Evolutionary conservation across 2,329 filamentous ascomycete species (phyloP).

Genomic region (Apiospora sp.): DNA sequence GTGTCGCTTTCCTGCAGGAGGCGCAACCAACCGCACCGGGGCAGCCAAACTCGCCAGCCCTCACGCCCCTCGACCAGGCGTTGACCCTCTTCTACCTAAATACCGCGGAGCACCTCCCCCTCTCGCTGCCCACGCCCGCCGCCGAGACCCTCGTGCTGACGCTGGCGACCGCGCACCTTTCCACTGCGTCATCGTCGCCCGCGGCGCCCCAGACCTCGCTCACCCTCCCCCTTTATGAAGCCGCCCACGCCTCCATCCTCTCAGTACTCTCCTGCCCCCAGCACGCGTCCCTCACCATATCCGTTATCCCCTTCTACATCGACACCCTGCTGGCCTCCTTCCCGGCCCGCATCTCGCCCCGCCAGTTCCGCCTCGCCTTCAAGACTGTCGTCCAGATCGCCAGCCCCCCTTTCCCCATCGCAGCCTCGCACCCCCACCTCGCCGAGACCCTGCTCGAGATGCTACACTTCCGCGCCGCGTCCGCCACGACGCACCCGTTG

Average conservation of each 20-base stretch:
- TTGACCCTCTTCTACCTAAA: conserved; percentile 92
- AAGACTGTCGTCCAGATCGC: conserved; percentile 84
- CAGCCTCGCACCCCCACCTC: conserved; percentile 77
- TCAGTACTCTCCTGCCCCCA: conserved; percentile 82
- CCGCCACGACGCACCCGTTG: conserved; percentile 52
- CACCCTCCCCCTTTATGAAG: conserved; percentile 76
- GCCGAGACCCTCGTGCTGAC: conserved; percentile 78
- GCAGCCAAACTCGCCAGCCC: conserved; percentile 66
- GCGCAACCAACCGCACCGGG: conserved; percentile 57
- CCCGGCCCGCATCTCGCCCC: conserved; percentile 77
- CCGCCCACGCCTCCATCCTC: conserved; percentile 83
- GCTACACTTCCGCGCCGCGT: conserved; percentile 68
- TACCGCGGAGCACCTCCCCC: conserved; percentile 81
- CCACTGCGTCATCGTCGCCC: conserved; percentile 42
- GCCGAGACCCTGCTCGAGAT: conserved; percentile 84
- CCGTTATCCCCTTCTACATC: conserved; percentile 83
- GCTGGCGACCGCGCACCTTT: conserved; percentile 78
- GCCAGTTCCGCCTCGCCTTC: conserved; percentile 90
- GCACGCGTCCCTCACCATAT: conserved; percentile 74
- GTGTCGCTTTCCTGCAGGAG: conserved; percentile 71
- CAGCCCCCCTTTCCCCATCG: conserved; percentile 79
- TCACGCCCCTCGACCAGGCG: conserved; percentile 67
- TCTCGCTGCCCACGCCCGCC: conserved; percentile 69
- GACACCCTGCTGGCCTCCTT: conserved; percentile 83
- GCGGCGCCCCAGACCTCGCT: conserved; percentile 49